Base-by-base conservation (phyloP, 2,329 filamentous ascomycete species). In the Teratosphaeria destructans region DNA sequence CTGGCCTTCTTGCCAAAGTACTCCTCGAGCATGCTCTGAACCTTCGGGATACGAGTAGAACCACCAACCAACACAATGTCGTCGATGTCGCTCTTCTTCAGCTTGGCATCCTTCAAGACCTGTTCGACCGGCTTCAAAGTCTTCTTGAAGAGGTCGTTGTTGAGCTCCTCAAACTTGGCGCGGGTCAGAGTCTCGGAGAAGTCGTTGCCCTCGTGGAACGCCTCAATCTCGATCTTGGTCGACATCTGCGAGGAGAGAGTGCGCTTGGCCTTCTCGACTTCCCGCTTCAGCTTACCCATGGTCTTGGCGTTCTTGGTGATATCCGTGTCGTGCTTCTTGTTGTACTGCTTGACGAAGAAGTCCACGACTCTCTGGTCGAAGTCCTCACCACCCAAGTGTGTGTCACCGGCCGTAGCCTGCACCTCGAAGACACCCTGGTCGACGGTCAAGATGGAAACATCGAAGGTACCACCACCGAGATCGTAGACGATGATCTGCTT, bases 71-170 rank as follows among this genome's bases (percentile, higher is more conserved):
- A 86, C 66, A 99, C 94, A 68, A 99, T 96, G 75, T 97, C 94
- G 72, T 96, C 86, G 70, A 99, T 85, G 71, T 97, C 92, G 63
- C 78, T 80, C 88, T 96, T 97, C 86, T 93, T 93, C 71, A 96
- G 83, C 83, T 96, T 96, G 76, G 92, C 91, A 70, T 97, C 94
- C 83, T 96, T 95, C 74, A 99, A 85, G 68, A 97, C 94, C 84
- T 96, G 92, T 82, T 97, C 91, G 67, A 97, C 94, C 60, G 94
- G 93, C 86, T 96, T 96, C 67, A 97, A 85, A 61, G 94, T 97
- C 85, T 94, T 95, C 87, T 96, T 96, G 88, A 97, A 97, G 63
- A 97, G 87, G 72, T 97, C 93, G 70, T 92, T 92, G 88, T 97
- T 97, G 71, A 97, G 85, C 80, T 97, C 93, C 81, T 99, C 94